These are phyloP conservation scores for Globisporangium sylvaticum DNA, from an alignment of 352 stramenopile genomes.

Conservation along the genomic window DNA sequence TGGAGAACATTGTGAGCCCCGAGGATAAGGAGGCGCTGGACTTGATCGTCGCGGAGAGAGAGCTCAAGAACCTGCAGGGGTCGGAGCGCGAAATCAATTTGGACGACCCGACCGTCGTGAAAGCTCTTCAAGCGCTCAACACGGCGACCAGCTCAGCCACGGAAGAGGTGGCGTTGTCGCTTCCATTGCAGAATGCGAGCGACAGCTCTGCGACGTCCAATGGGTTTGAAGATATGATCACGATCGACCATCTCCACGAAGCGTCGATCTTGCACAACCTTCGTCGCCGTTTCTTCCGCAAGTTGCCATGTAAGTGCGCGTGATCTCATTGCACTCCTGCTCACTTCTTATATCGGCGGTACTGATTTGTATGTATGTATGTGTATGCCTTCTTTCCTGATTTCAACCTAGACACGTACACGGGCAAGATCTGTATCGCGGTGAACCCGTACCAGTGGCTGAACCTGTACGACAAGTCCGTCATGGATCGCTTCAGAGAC, in stretches of 20 bases:
- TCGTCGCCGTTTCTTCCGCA: slow-evolving; percentile 64
- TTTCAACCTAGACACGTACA: slow-evolving; percentile 65
- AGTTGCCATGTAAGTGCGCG: slow-evolving; percentile 59
- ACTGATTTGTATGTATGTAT: slow-evolving; percentile 13
- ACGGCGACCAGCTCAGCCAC: slow-evolving; percentile 29
- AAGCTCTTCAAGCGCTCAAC: slow-evolving; percentile 61
- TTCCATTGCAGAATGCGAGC: slow-evolving; percentile 70
- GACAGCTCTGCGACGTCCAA: slow-evolving; percentile 32
- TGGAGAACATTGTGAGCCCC: slow-evolving; percentile 63
- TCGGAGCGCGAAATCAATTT: slow-evolving; percentile 50
- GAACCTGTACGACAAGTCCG: slow-evolving; percentile 68
- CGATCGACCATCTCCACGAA: slow-evolving; percentile 83
- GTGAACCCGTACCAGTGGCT: slow-evolving; percentile 89
- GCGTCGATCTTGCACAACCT: slow-evolving; percentile 87
- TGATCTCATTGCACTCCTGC: neutral
- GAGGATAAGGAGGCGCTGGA: slow-evolving; percentile 38
- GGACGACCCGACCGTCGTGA: slow-evolving; percentile 44
- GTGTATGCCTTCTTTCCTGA: neutral
- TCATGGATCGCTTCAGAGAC: slow-evolving; percentile 75
- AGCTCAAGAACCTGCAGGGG: slow-evolving; percentile 52
- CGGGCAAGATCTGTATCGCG: slow-evolving; percentile 84
- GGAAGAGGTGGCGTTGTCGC: slow-evolving; percentile 20
- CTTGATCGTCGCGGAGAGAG: slow-evolving; percentile 37
- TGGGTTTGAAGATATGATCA: slow-evolving; percentile 87
- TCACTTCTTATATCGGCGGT: neutral